Base-by-base conservation (phyloP, 768 basidiomycete species). In the Pulveroboletus frians region DNA sequence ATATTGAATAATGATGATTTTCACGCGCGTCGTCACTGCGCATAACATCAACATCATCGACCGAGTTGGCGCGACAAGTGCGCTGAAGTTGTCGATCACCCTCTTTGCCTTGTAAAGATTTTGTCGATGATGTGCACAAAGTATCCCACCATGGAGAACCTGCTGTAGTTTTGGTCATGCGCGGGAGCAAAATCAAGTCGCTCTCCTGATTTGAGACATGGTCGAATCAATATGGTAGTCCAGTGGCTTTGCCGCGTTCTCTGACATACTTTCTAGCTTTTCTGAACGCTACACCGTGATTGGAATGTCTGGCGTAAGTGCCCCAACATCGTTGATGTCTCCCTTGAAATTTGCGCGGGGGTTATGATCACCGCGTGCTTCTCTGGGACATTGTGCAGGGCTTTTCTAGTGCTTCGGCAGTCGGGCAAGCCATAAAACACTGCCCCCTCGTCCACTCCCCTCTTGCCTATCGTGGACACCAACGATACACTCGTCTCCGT, bases 281-380 rank as follows among this genome's bases (percentile, higher is more conserved):
- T 36, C 4, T 49, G 14, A 30, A 41, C 45, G 39, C 58, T 65
- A 31, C 46, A 41, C 32, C 60, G 69, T 37, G 64, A 68, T n/a
- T 63, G 65, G 68, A 66, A 61, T 50, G 49, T 41, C 62, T 13
- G 77, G 76, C 3, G 67, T 71, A 23, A 76, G 75, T 43, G 70
- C 73, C 15, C 53, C 78, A 10, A 59, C 72, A n/a, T 35, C 72
- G 13, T 62, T 77, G 65, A 59, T 66, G 57, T 72, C 71, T 30
- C 69, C 72, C 11, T 56, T 63, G 32, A 61, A 66, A 61, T 78
- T 79, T 58, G 76, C 68, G 3, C 9, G 78, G 76, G 21, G 77
- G 77, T 5, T 70, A 75, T 40, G 76, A 79, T 58, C 76, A 76
- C 46, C 46, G 55, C 32, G 68, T 79, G 15, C 76, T 77, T 48